Base-by-base conservation (phyloP, 2,329 filamentous ascomycete genomes). In the Lachnellula cervina region DNA sequence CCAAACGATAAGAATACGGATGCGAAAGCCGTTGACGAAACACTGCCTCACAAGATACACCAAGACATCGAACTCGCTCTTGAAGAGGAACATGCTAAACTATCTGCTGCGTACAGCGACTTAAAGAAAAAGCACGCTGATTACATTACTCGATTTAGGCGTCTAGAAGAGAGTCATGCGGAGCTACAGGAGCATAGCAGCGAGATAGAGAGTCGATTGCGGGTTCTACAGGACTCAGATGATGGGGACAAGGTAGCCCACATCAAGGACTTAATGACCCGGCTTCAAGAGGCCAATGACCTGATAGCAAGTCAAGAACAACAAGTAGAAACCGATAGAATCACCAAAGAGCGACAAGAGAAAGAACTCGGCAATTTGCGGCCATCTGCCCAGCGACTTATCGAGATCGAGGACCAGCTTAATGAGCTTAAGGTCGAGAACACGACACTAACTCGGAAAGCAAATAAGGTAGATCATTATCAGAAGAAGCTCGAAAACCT, bases 241-340 rank as follows among this genome's bases (percentile, higher is more conserved):
- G 73, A 82, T 67, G 72, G 75, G 70, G 75, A 74, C 69, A 80
- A 73, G 67, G 78, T 73, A 21, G 75, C 78, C 53, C 73, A 78
- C 49, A 77, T 83, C 59, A 74, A 75, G 71, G 71, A 77, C 57
- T 73, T 87, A 62, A 76, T 85, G 62, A 72, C 74, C 44, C 79
- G 80, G 61, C 74, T 86, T 23, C 80, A 80, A 42, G 83, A 90
- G 63, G 84, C 88, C 64, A 85, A 89, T 68, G 79, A 86, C 56
- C 76, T 90, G 49, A 91, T 92, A 66, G 83, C 84, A 40, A 80
- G 77, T 23, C 81, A 90, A 62, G 88, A 92, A 68, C 78, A 80
- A 19, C 81, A 88, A 62, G 72, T 86, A 11, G 81, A 87, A 55
- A 75, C 79, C 34, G 71, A 78, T 58, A 72, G 73, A 17, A 68